Evolutionary conservation across 345 rosid species (phyloP), one percentile per base, ranked within the genome.

Genomic region (Anacardium occidentale): DNA sequence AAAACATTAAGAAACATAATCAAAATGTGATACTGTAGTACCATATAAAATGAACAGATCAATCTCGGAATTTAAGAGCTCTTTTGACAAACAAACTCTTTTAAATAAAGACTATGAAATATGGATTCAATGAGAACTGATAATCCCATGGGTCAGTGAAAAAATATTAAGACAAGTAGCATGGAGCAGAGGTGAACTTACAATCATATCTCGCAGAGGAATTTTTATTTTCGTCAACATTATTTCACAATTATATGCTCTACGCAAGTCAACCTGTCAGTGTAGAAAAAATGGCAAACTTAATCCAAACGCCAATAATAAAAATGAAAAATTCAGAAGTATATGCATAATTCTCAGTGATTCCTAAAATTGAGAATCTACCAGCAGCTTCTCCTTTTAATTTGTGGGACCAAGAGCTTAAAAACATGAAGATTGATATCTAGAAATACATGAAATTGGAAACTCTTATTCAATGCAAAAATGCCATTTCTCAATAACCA

Each of bases 241-340:
- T 80, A 94, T 94, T 85, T 94, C 99, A 83, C 99, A 94, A 75
- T 94, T 92, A 82, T 94, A 86, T 22, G 99, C 99, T 78, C 97
- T 89, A 50, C 98, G 97, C 85, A 92, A 79, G 84, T 92, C 99
- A 83, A 94, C 85, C 99, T 94, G 85, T 57, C 71, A 85, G 65
- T 64, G 60, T 29, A 77, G 76, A 42, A 67, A 65, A 37, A 76
- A 82, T 54, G 14, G 65, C 21, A 66, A 73, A 70, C 51, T 56
- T 68, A 3, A 63, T 9, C 12, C 40, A 77, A 25, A 56, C 1
- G 21, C 60, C 57, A 17, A 9, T 26, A 25, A 14, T 54, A 76
- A 44, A 13, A 21, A 55, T 59, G 26, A 25, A 50, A 65, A 68
- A 59, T 32, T 29, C 61, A 51, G 66, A 13, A 2, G 14, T 50